Conservation (phyloP, 2,329 filamentous ascomycete species). For the Claviceps lovelessii region DNA sequence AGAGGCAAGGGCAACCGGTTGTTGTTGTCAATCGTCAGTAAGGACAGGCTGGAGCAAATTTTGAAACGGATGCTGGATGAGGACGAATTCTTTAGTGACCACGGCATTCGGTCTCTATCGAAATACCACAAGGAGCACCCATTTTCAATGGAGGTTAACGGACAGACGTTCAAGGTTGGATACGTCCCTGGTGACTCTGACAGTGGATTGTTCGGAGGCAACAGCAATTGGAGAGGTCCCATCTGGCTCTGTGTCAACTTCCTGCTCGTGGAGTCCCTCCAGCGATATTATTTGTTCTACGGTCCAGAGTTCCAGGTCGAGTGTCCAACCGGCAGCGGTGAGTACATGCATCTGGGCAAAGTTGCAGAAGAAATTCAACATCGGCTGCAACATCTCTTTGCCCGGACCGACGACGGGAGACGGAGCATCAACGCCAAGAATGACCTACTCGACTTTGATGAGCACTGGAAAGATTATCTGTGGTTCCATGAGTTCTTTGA, state of each 20-base stretch:
- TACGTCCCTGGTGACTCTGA: slow-evolving; percentile 96
- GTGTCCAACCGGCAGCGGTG: slow-evolving; percentile 83
- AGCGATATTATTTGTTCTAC: slow-evolving; percentile 93
- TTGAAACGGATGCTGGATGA: slow-evolving; percentile 86
- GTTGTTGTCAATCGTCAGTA: slow-evolving; percentile 78
- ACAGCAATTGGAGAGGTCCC: slow-evolving; percentile 94
- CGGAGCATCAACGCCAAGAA: slow-evolving; percentile 79
- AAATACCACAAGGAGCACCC: slow-evolving; percentile 84
- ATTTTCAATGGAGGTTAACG: slow-evolving; percentile 91
- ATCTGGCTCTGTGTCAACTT: slow-evolving; percentile 97
- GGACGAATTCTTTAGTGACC: slow-evolving; percentile 78
- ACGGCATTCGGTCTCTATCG: slow-evolving; percentile 83
- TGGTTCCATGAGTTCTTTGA: slow-evolving; percentile 99
- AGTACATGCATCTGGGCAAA: slow-evolving; percentile 89
- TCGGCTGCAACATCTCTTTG: slow-evolving; percentile 81
- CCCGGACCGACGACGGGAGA: slow-evolving; percentile 67
- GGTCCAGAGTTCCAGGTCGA: slow-evolving; percentile 79
- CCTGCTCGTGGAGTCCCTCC: slow-evolving; percentile 81
- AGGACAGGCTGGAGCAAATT: slow-evolving; percentile 80
- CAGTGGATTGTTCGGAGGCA: slow-evolving; percentile 86
- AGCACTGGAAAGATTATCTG: slow-evolving; percentile 69
- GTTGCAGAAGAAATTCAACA: slow-evolving; percentile 93
- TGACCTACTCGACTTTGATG: slow-evolving; percentile 77
- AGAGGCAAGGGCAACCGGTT: slow-evolving; percentile 83
- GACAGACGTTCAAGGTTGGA: slow-evolving; percentile 71